Base-by-base conservation (phyloP, 495 filamentous ascomycete species). In the Aspergillus indologenus region DNA sequence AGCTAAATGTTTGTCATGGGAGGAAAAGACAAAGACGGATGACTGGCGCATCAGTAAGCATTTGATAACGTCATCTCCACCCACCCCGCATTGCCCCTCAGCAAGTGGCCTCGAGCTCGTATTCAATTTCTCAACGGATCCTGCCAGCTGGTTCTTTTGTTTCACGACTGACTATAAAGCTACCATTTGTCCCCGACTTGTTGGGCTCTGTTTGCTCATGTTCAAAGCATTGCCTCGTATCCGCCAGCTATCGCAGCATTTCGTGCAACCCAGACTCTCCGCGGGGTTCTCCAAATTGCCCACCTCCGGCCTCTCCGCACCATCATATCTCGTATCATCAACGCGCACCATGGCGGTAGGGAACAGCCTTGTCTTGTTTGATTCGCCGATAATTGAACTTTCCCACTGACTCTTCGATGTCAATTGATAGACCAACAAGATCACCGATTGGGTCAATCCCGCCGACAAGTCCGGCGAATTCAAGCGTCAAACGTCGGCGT, bases 401-500 rank as follows among this genome's bases (percentile, higher is more conserved):
- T 50, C 5, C 49, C 15, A 14, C 18, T 22, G 11, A n/a, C 21
- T 24, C 20, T 29, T 42, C 5, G 9, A 14, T 49, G 12, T 29
- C 45, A 53, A 47, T 34, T 23, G 23, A n/a, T 31, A 77, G 74
- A 74, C 71, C 8, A 65, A 69, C 46, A 78, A 77, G 40, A 94
- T 96, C 70, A 92, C 90, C 26, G 81, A 92, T 65, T 96, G 91
- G 91, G 91, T 91, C 18, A 75, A 81, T 21, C 86, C 85, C 40
- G 75, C 76, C 56, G 88, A 91, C 73, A 87, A 83, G 60, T 81
- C 84, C 1, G 92, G 92, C 74, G 92, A 96, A 73, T 97, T 95
- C 85, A 95, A 94, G 75, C 87, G 90, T 31, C 85, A 85, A 65
- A 74, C 73, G 57, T 89, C 86, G 44, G 78, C 80, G 52, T 92